Evolutionary conservation across 345 rosid genomes (phyloP).

Genomic region (Salix exigua): DNA sequence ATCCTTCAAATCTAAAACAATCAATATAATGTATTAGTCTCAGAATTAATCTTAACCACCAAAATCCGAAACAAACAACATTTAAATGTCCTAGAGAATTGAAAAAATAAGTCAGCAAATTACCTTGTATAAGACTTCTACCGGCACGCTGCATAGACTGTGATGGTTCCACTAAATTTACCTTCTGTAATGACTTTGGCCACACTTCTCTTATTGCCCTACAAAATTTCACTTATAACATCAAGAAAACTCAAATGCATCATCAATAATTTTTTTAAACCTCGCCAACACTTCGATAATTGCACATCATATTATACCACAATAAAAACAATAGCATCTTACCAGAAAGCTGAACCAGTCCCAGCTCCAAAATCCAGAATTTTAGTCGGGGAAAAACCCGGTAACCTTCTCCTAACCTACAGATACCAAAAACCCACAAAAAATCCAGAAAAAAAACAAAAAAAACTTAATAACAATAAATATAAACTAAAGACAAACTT

Average conservation of each 20-base stretch:
- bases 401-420: conserved; percentile 71
- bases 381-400: conserved; percentile 60
- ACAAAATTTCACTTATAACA: conserved; percentile 6
- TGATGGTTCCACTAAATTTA: conserved; percentile 87
- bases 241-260: background rate
- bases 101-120: background rate
- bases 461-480: background rate
- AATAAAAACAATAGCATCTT: conserved; percentile 14
- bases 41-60: background rate
- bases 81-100: background rate
- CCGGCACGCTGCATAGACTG: conserved; percentile 97
- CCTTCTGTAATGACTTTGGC: conserved; percentile 68
- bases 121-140: conserved; percentile 71
- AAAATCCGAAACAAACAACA: background rate
- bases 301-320: background rate
- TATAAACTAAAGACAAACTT: background rate
- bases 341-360: conserved; percentile 96
- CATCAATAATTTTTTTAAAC: background rate
- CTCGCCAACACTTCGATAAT: background rate
- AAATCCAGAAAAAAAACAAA: background rate
- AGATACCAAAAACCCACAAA: background rate
- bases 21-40: conserved; percentile 5
- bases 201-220: conserved; percentile 93
- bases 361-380: conserved; percentile 95
- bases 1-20: conserved; percentile 56